Evolutionary conservation across 805 yeast genomes (phyloP).

Genomic region (Ogataea dorogensis): DNA sequence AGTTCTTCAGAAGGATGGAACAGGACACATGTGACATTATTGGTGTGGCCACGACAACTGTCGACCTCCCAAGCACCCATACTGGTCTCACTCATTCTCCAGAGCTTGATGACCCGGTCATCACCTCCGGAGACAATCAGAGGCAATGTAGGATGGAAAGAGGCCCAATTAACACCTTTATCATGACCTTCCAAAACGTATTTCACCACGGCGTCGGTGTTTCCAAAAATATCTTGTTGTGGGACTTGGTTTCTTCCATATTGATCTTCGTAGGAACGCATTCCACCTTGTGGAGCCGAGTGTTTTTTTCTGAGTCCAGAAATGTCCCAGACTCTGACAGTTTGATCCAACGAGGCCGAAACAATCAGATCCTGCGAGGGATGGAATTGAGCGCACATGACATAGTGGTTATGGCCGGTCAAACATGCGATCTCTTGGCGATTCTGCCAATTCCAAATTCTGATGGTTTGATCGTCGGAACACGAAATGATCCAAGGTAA

Average conservation of each 20-base stretch:
- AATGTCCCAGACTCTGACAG: constrained; percentile 99
- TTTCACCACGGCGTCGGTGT: constrained; percentile 90
- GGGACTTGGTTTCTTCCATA: constrained; percentile 59
- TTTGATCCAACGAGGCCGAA: constrained; percentile 93
- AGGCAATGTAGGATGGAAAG: constrained; percentile 96
- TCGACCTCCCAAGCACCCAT: constrained; percentile 97
- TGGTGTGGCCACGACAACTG: constrained; percentile 96
- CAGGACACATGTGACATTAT: constrained; percentile 81
- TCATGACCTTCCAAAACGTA: constrained; percentile 97
- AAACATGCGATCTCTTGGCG: constrained; percentile 95
- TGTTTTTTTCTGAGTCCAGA: constrained; percentile 92
- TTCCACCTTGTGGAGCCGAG: constrained; percentile 60
- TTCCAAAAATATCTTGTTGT: constrained; percentile 92
- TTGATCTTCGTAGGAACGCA: constrained; percentile 49
- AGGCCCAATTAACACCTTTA: constrained; percentile 97
- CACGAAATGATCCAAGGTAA: constrained; percentile 96
- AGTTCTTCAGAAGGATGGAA: constrained; percentile 94
- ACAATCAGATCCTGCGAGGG: constrained; percentile 93
- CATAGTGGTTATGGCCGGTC: constrained; percentile 98
- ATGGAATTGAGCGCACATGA: constrained; percentile 97
- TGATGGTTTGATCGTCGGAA: constrained; percentile 96
- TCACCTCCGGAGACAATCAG: constrained; percentile 94
- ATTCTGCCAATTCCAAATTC: constrained; percentile 99
- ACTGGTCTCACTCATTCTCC: constrained; percentile 92
- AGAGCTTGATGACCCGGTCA: constrained; percentile 89